Conservation (phyloP, 1,284 basidiomycete genomes). For the Fomitopsis schrenkii region DNA sequence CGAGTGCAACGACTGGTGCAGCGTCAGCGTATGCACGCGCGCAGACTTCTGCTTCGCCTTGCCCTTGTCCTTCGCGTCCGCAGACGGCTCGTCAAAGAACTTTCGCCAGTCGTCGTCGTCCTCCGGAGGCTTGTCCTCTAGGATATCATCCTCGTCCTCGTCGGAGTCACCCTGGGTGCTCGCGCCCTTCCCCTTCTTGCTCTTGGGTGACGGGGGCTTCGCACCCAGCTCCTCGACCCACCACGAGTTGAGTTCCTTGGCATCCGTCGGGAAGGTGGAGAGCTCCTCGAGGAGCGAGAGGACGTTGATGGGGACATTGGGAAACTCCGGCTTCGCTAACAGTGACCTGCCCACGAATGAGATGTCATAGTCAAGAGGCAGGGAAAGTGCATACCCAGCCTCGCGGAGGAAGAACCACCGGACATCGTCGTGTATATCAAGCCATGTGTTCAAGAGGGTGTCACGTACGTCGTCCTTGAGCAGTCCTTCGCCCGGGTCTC, state of each 20-base stretch:
- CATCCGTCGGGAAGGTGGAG: conserved; percentile 77
- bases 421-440: conserved; percentile 84
- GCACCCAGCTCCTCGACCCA: conserved; percentile 74
- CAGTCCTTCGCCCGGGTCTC: conserved; percentile 24
- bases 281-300: conserved; percentile 77
- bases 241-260: conserved; percentile 79
- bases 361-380: neutral
- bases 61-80: conserved; percentile 25
- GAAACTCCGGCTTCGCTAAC: conserved; percentile 28
- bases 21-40: conserved; percentile 59
- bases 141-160: conserved; percentile 34
- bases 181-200: conserved; percentile 1
- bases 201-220: conserved; percentile 52
- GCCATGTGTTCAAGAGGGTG: conserved; percentile 66
- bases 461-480: conserved; percentile 59
- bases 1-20: conserved; percentile 74
- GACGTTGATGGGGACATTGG: conserved; percentile 56
- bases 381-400: conserved; percentile 51
- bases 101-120: conserved; percentile 73
- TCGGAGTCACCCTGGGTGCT: conserved; percentile 27
- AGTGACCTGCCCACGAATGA: neutral
- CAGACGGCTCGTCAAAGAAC: conserved; percentile 69
- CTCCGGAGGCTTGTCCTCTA: conserved; percentile 33
- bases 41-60: conserved; percentile 34
- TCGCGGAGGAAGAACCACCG: conserved; percentile 93